Evolutionary conservation across 2,329 filamentous ascomycete genomes (phyloP).

Genomic region (Colletotrichum magnum): DNA sequence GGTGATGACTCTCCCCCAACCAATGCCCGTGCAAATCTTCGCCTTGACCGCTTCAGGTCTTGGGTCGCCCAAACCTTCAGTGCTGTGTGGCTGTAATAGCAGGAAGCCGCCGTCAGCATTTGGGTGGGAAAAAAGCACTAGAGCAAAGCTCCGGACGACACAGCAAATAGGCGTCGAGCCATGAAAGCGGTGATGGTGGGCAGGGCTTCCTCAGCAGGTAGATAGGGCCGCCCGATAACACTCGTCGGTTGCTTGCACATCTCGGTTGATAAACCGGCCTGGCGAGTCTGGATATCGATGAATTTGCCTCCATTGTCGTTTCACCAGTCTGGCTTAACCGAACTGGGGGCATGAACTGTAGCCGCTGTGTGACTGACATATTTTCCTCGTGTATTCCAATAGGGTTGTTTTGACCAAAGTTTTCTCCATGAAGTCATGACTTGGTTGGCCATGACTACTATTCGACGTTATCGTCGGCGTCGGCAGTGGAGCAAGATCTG

Average conservation of each 20-base stretch:
- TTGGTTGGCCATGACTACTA: neutral
- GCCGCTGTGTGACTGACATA: neutral
- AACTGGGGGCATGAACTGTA: neutral
- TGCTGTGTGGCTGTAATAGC: slow-evolving; percentile 26
- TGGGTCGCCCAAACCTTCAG: slow-evolving; percentile 32
- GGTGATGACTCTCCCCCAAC: slow-evolving; percentile 9
- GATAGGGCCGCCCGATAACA: slow-evolving; percentile 19
- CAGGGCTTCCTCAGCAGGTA: slow-evolving; percentile 22
- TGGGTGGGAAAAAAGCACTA: slow-evolving; percentile 16
- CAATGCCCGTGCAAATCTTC: slow-evolving; percentile 33
- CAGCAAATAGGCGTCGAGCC: slow-evolving; percentile 34
- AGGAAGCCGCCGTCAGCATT: slow-evolving; percentile 16
- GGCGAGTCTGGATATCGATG: neutral
- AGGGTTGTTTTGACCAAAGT: neutral
- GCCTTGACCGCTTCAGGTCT: slow-evolving; percentile 39
- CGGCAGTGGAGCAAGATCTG: neutral
- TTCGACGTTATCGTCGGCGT: neutral
- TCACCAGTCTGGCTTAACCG: neutral
- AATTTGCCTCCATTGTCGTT: slow-evolving; percentile 17
- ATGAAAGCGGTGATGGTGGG: slow-evolving; percentile 10
- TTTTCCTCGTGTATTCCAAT: neutral
- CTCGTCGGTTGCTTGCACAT: slow-evolving; percentile 10
- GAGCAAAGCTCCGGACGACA: slow-evolving; percentile 21
- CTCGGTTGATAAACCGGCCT: neutral
- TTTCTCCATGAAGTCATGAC: neutral